Conservation (phyloP, 116 monocot genomes). For the Thalassia testudinum region DNA sequence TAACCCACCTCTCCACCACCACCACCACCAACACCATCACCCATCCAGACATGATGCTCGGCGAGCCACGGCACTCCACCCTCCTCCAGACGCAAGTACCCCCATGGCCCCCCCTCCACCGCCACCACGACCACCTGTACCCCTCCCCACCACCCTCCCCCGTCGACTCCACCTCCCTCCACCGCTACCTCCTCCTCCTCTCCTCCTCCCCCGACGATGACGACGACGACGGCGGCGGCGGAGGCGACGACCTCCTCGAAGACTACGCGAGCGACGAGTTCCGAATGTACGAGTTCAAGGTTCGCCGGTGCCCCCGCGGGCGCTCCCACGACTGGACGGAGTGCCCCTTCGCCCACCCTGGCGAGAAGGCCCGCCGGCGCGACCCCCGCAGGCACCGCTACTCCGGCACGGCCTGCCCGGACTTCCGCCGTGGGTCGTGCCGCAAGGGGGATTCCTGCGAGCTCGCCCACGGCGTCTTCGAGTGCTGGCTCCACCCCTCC, state of each 20-base stretch:
- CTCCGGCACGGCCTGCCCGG: too few relatives aligned
- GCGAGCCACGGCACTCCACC: slow-evolving; percentile 5
- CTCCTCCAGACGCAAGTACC: slow-evolving; percentile 6
- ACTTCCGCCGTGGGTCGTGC: slow-evolving; percentile 33
- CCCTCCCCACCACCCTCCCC: not conserved
- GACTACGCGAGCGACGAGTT: too few relatives aligned
- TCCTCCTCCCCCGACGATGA: slow-evolving; percentile 11
- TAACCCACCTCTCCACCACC: too few relatives aligned
- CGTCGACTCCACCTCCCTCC: too few relatives aligned
- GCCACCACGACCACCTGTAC: too few relatives aligned
- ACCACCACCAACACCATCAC: too few relatives aligned
- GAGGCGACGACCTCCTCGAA: not conserved
- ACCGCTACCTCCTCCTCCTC: slow-evolving; percentile 3
- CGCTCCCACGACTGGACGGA: too few relatives aligned
- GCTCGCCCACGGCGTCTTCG: slow-evolving; percentile 50
- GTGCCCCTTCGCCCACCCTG: too few relatives aligned
- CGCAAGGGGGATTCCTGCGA: slow-evolving; percentile 27
- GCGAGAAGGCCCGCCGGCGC: too few relatives aligned
- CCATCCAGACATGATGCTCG: slow-evolving; percentile 15
- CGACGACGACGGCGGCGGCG: not conserved
- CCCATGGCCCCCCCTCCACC: slow-evolving; percentile 14
- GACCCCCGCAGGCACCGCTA: too few relatives aligned
- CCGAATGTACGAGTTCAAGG: too few relatives aligned
- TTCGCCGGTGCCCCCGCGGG: too few relatives aligned
- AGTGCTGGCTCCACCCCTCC: slow-evolving; percentile 57